Percentiles rank a stretch among this genome's conserved stretches.
Evolutionary conservation across 176 grass and related monocot genomes (phyloP).

Genomic region (Aegilops tauschii): DNA sequence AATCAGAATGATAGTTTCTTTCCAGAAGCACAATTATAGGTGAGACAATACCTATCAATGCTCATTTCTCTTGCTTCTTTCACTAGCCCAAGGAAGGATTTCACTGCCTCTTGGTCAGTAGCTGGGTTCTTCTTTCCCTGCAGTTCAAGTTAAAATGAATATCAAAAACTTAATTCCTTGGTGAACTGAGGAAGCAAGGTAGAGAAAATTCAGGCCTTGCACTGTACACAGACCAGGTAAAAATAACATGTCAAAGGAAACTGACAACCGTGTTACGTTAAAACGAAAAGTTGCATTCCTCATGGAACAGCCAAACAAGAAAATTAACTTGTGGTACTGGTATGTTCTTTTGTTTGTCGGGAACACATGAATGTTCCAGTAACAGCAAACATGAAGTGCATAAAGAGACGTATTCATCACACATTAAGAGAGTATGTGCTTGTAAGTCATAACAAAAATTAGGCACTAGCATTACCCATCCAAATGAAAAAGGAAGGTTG

Average conservation of each 20-base stretch:
- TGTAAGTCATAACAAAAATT: not conserved
- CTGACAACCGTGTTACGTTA: not conserved
- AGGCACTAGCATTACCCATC: constrained; percentile 58
- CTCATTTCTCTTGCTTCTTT: constrained; percentile 66
- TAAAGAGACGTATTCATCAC: not conserved
- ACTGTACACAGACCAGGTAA: not conserved
- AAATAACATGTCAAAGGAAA: constrained; percentile 11
- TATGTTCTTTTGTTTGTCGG: not conserved
- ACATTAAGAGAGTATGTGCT: not conserved
- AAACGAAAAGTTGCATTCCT: not conserved
- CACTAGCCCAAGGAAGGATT: constrained; percentile 66
- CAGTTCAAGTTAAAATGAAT: constrained; percentile 29
- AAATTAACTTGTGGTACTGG: not conserved
- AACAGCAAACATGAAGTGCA: not conserved
- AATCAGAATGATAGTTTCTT: not conserved
- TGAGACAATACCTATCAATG: constrained; percentile 68
- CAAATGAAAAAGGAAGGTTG: constrained; percentile 97
- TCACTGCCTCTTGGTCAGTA: constrained; percentile 63
- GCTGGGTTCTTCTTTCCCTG: constrained; percentile 97
- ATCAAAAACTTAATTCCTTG: not conserved
- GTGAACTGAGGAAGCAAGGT: not conserved
- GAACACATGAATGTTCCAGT: not conserved
- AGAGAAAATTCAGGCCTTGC: not conserved
- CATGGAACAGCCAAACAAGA: not conserved
- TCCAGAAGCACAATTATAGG: not conserved